Conservation (phyloP, 164 flowering plant genomes). For the Kingdonia uniflora region DNA sequence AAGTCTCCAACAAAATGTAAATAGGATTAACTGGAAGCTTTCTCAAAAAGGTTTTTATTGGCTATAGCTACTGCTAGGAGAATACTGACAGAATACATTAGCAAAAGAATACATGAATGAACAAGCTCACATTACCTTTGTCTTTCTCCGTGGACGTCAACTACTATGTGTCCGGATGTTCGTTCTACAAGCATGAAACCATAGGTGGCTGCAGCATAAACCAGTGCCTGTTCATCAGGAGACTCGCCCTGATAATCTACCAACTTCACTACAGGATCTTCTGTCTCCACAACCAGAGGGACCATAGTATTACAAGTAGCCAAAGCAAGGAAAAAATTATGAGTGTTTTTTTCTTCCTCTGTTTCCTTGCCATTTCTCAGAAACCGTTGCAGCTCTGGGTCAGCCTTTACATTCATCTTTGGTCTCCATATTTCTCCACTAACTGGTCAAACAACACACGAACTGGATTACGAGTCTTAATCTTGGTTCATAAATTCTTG, state of each 20-base stretch:
- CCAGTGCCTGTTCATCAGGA: conserved; percentile 98
- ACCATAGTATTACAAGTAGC: conserved; percentile 98
- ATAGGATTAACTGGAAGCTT: too few species aligned
- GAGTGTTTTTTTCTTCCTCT: conserved; percentile 35
- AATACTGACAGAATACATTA: too few species aligned
- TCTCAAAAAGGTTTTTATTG: too few species aligned
- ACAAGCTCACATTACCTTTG: conserved; percentile 17
- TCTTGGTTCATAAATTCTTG: too few species aligned
- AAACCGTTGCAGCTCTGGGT: conserved; percentile 42
- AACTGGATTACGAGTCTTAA: too few species aligned
- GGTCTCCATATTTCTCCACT: conserved; percentile 60
- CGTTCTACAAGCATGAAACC: conserved; percentile 87
- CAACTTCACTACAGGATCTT: conserved; percentile 44
- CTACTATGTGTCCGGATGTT: conserved; percentile 86
- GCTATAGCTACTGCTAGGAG: too few species aligned
- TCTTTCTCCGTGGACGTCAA: conserved; percentile 35
- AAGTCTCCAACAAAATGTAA: too few species aligned
- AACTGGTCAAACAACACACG: conserved; percentile 24
- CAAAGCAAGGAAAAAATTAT: conserved; percentile 81
- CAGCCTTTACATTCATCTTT: conserved; percentile 69
- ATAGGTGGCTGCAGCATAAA: conserved; percentile 94
- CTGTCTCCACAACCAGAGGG: conserved; percentile 52
- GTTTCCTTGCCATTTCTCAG: conserved; percentile 31
- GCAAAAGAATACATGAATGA: too few species aligned
- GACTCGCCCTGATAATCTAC: conserved; percentile 98